Base-by-base conservation (phyloP, 306 rosid genomes). In the Cercis canadensis region DNA sequence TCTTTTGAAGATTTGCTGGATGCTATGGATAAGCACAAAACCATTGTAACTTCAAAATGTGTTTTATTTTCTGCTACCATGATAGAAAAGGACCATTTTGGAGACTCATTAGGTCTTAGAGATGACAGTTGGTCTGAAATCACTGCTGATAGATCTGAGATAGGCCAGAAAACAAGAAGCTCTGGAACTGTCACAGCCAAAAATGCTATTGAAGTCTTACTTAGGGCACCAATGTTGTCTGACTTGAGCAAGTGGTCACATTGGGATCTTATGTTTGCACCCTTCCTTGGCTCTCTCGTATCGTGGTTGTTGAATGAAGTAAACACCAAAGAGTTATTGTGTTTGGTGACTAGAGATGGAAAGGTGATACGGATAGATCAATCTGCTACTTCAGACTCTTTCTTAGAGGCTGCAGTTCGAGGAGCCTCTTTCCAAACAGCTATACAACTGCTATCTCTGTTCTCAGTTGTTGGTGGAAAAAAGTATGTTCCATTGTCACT, bases 201-300 rank as follows among this genome's bases (percentile, higher is more conserved):
- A 83, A 87, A 86, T 57, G 97, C 97, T 59, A 69, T 90, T 62
- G 83, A 81, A 69, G 81, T 84, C 63, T 78, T 93, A 57, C 88
- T 80, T 9, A 85, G 79, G 84, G 89, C 90, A 7, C 98, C 98
- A 0, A 84, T 90, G 94, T 67, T 93, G 89, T 82, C 86, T 17
- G 96, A 90, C 79, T 76, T 93, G 77, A 86, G 85, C 86, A 73
- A 78, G 72, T 93, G 98, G 98, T 86, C 97, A 55, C 98, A 90
- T 80, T 93, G 98, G 98, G 97, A 90, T 81, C 49, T 81, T 31
- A 54, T 64, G 67, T 93, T 90, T 83, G 90, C 97, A 37, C 98
- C 97, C 44, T 76, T 84, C 21, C 86, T 90, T 57, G 98, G 98
- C n/a, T 89, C 96, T 41, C 85, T 93, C 71, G 57, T 83, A 67